phyloP scores from a whole-genome alignment of 2,329 filamentous ascomycete genomes.

The Colletotrichum sp. region DNA sequence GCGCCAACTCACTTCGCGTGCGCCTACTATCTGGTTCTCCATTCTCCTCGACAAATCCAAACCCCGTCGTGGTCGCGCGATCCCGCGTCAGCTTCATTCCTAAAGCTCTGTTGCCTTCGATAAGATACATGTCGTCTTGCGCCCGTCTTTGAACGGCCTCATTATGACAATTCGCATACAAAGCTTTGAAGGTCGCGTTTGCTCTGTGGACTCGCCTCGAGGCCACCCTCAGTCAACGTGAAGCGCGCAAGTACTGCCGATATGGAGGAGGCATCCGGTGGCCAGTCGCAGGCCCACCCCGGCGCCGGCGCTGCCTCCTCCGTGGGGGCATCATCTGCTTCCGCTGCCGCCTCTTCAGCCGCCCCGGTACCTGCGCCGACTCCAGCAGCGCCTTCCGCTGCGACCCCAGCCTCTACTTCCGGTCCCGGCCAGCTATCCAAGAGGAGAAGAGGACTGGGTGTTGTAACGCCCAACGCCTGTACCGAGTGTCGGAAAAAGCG shows the following conservation, averaged over 20 bases:
- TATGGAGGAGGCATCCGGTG: slow-evolving; percentile 22
- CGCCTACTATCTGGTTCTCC: not conserved
- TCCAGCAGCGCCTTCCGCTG: not conserved
- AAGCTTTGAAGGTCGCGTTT: slow-evolving; percentile 17
- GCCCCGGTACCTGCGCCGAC: not conserved
- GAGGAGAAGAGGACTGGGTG: slow-evolving; percentile 57
- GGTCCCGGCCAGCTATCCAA: slow-evolving; percentile 45
- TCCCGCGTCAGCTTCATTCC: not conserved
- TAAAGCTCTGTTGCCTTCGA: not conserved
- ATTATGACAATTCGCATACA: slow-evolving; percentile 21
- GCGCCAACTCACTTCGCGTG: not conserved
- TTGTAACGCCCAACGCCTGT: slow-evolving; percentile 66
- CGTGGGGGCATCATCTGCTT: not conserved
- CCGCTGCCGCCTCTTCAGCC: not conserved
- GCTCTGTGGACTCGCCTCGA: slow-evolving; percentile 14
- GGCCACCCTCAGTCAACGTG: slow-evolving; percentile 17
- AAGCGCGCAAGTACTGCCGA: slow-evolving; percentile 20
- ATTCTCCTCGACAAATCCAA: not conserved
- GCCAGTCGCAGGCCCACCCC: slow-evolving; percentile 11
- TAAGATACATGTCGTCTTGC: not conserved
- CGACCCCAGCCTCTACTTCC: slow-evolving; percentile 11
- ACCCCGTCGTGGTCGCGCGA: not conserved
- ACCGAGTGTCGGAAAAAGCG: slow-evolving; percentile 68
- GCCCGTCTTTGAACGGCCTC: slow-evolving; percentile 15
- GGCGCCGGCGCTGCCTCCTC: slow-evolving; percentile 19